phyloP scores from a whole-genome alignment of 108 stramenopile species.

The Nitzschia putrida region DNA sequence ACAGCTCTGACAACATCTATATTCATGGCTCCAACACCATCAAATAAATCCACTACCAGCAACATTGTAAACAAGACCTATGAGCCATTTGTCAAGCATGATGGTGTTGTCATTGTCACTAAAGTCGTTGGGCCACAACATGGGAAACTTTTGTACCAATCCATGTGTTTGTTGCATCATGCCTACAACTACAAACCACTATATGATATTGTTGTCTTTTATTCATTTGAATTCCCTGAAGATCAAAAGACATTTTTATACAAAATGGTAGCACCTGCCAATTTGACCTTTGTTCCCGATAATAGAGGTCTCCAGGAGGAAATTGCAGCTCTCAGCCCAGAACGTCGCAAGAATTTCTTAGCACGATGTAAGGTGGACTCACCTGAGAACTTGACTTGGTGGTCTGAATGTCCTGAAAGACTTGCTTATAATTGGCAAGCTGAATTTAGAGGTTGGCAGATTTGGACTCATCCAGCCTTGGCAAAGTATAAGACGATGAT shows the following conservation, averaged over 20 bases:
- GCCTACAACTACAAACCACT: conserved; percentile 47
- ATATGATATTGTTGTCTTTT: conserved; percentile 48
- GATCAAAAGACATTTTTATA: conserved; percentile 2
- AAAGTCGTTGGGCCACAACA: conserved; percentile 33
- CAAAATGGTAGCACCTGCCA: conserved; percentile 30
- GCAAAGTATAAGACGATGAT: conserved; percentile 51
- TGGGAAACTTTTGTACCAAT: conserved; percentile 18
- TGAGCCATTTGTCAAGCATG: conserved; percentile 17
- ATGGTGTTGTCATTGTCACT: conserved; percentile 44
- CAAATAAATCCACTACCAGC: no score
- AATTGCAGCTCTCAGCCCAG: conserved; percentile 18
- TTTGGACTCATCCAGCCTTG: conserved; percentile 44
- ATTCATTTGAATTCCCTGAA: conserved; percentile 18
- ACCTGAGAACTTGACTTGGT: conserved; percentile 24
- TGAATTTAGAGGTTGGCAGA: conserved; percentile 51
- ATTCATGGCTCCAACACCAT: no score
- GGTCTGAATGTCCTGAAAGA: conserved; percentile 20
- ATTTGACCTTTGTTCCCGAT: conserved; percentile 37
- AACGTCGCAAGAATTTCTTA: conserved; percentile 21
- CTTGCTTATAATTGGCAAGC: conserved; percentile 40
- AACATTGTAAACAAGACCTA: neutral
- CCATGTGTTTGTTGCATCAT: conserved; percentile 40
- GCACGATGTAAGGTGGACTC: conserved; percentile 30
- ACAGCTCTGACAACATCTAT: no score
- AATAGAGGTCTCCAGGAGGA: conserved; percentile 31